A percentile compares a stretch with the other conserved stretches of the same genome.
These are phyloP conservation scores for Theobroma grandiflorum DNA, from an alignment of 441 rosid species.

Conservation along the genomic window DNA sequence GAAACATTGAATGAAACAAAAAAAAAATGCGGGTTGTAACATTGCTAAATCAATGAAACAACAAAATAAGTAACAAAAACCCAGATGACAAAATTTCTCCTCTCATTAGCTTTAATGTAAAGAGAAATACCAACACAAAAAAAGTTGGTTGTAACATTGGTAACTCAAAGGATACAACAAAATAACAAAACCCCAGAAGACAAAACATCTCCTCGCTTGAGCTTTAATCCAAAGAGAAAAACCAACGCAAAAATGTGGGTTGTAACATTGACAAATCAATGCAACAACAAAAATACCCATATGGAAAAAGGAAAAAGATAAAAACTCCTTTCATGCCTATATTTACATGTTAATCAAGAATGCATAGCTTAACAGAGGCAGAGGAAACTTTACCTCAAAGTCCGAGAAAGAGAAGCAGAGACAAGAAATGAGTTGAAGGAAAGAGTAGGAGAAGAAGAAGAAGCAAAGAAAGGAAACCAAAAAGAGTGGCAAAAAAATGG, in stretches of 20 bases:
- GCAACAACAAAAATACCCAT: background rate
- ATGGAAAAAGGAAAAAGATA: background rate
- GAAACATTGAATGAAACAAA: background rate
- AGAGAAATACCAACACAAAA: background rate
- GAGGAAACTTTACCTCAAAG: background rate
- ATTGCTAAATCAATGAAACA: background rate
- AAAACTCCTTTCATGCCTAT: background rate
- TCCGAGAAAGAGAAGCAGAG: background rate
- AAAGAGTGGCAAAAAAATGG: slow-evolving; percentile 11
- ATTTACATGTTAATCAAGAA: background rate
- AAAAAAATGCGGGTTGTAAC: background rate
- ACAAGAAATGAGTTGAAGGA: slow-evolving; percentile 10
- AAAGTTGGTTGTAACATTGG: background rate
- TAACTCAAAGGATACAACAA: background rate
- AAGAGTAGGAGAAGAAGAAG: slow-evolving; percentile 22
- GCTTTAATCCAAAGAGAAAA: background rate
- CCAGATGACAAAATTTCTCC: background rate
- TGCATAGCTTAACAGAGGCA: background rate
- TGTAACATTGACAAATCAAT: background rate
- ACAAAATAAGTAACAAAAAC: background rate
- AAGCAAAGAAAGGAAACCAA: slow-evolving; percentile 19
- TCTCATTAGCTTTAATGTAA: background rate
- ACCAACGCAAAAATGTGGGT: background rate
- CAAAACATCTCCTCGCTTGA: background rate
- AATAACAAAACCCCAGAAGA: background rate